Percentiles rank a stretch among this genome's conserved stretches.
Evolutionary conservation across 805 yeast genomes (phyloP).

Genomic region (Lipomyces starkeyi): DNA sequence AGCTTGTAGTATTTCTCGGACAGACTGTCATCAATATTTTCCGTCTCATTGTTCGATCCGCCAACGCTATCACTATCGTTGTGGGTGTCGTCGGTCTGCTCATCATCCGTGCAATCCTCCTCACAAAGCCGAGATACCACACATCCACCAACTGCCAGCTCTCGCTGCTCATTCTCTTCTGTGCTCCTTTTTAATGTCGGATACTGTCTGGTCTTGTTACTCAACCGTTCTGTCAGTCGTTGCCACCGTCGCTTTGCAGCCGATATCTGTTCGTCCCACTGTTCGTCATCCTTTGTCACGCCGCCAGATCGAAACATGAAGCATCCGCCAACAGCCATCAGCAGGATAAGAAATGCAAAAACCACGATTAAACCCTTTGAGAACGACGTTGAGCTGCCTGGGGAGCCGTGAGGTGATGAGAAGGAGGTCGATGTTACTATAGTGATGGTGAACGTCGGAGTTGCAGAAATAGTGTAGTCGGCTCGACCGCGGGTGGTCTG

Average conservation of each 20-base stretch:
- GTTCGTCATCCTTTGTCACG: conserved; percentile 6
- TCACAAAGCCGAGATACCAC: background rate
- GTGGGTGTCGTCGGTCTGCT: background rate
- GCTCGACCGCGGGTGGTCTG: background rate
- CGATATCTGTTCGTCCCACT: conserved; percentile 21
- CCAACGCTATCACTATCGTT: background rate
- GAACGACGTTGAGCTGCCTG: conserved; percentile 10
- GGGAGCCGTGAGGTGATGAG: background rate
- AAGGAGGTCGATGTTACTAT: conserved; percentile 1
- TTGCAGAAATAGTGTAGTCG: background rate
- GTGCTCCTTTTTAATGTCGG: conserved; percentile 1
- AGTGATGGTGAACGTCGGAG: conserved; percentile 6
- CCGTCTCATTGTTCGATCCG: background rate
- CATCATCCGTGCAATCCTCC: background rate
- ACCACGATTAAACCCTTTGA: conserved; percentile 27
- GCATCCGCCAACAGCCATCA: conserved; percentile 22
- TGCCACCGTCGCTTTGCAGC: conserved; percentile 20
- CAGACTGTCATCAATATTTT: background rate
- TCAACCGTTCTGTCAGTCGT: conserved; percentile 1
- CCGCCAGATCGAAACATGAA: conserved; percentile 12
- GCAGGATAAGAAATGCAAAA: conserved; percentile 24
- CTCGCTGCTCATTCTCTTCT: conserved; percentile 3
- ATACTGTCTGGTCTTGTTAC: background rate
- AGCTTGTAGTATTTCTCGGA: background rate
- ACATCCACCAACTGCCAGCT: background rate